These are phyloP conservation scores for Boletus rubroflammeus DNA, from an alignment of 768 basidiomycete species.

Conservation along the genomic window DNA sequence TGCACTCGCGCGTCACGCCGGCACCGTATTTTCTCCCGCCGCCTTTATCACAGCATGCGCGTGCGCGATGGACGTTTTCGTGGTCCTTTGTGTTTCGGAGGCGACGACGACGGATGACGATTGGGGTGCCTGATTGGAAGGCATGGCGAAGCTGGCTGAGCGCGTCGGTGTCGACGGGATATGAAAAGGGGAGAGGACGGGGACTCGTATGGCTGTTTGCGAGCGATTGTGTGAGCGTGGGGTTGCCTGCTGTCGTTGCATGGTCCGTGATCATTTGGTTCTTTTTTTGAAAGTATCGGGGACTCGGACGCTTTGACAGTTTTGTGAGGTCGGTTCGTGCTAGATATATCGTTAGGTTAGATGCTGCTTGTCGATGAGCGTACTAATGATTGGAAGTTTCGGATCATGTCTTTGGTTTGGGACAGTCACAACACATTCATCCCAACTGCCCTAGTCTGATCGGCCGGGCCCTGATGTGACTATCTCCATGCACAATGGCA, in stretches of 20 bases:
- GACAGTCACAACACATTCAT: too few species aligned
- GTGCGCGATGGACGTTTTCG: conserved; percentile 34
- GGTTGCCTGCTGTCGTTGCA: conserved; percentile 23
- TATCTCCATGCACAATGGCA: not conserved
- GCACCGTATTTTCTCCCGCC: conserved; percentile 39
- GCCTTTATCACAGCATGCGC: conserved; percentile 26
- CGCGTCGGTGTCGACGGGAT: conserved; percentile 3
- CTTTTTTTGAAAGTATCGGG: conserved; percentile 21
- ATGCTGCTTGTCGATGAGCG: not conserved
- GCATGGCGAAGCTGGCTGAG: conserved; percentile 11
- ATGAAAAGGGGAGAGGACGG: conserved; percentile 21
- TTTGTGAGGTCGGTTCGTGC: not conserved
- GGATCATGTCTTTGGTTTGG: too few species aligned
- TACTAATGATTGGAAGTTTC: conserved; percentile 4
- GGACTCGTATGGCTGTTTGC: conserved; percentile 35
- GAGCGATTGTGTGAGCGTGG: conserved; percentile 37
- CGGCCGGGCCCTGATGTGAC: not conserved
- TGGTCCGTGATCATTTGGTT: conserved; percentile 30
- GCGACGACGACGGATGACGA: conserved; percentile 49
- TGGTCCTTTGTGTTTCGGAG: conserved; percentile 56
- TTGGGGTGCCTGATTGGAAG: conserved; percentile 40
- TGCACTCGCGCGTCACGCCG: not conserved
- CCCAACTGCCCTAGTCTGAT: too few species aligned
- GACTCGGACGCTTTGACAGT: too few species aligned
- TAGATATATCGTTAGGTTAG: not conserved